phyloP scores from a whole-genome alignment of 371 early-diverging fungal species.

The Rhizopus arrhizus region DNA sequence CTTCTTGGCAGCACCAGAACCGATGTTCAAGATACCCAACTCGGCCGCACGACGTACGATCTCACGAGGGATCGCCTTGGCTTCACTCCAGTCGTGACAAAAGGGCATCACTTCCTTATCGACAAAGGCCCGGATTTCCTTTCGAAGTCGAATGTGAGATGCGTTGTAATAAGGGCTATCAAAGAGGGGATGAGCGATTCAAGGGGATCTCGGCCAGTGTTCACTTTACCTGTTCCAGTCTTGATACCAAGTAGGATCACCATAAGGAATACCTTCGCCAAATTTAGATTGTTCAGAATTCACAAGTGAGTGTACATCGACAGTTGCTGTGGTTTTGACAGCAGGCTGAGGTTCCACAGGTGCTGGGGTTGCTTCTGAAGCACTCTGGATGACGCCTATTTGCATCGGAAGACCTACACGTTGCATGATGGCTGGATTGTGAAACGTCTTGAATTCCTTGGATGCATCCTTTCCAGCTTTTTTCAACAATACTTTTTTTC shows the following conservation, averaged over 20 bases:
- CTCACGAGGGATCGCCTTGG: conserved; percentile 70
- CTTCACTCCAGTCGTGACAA: conserved; percentile 86
- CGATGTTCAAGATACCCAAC: conserved; percentile 68
- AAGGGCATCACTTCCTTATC: conserved; percentile 83
- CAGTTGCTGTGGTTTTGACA: neutral
- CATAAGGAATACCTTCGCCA: conserved; percentile 81
- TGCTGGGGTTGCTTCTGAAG: conserved; percentile 37
- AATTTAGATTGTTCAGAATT: conserved; percentile 43
- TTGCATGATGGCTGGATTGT: conserved; percentile 64
- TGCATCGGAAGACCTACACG: conserved; percentile 60
- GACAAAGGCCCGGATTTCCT: conserved; percentile 71
- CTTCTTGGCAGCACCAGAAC: conserved; percentile 59
- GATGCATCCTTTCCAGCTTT: conserved; percentile 87
- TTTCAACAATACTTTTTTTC: conserved; percentile 73
- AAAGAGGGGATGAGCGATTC: neutral
- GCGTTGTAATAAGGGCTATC: conserved; percentile 77
- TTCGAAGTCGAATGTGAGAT: conserved; percentile 72
- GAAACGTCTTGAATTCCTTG: conserved; percentile 87
- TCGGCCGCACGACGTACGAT: conserved; percentile 74
- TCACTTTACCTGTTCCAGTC: conserved; percentile 56
- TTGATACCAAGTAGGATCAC: conserved; percentile 88
- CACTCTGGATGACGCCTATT: conserved; percentile 59
- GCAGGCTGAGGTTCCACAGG: conserved; percentile 8
- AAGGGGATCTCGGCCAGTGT: neutral
- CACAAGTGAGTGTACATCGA: conserved; percentile 15